Evolutionary conservation across 345 rosid genomes (phyloP), one percentile per base, ranked within the genome.

Genomic region (Reutealis trisperma): DNA sequence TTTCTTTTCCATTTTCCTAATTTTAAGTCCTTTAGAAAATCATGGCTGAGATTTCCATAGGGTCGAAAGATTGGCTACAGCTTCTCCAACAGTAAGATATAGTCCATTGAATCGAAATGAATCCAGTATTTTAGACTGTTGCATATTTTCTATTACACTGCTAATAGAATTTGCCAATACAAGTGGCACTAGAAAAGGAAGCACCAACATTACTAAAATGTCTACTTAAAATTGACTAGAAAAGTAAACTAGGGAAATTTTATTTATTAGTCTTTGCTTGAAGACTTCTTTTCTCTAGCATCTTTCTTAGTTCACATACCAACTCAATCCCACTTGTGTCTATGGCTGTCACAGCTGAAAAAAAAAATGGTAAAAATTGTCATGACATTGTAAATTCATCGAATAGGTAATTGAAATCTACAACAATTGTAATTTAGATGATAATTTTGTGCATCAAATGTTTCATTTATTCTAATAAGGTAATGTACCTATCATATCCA

Each of bases 321-420:
- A 87, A 78, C 44, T 91, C 97, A 25, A 96, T 82, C 1, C 99
- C 98, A 14, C 93, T 96, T 2, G 99, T 93, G 82, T 96, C 99
- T 77, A 96, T 91, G 67, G 93, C 88, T 6, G 97, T 89, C 45
- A 96, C 98, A 74, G 99, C 98, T 93, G 94, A 63, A 70, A 76
- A 58, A n/a, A n/a, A 62, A 37, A 30, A 10, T 22, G 52, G 19
- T 24, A 7, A 59, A n/a, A 14, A 18, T 15, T 63, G 76, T 30
- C 18, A 27, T 27, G 52, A 52, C n/a, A 8, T 10, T 8, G 22
- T 7, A 18, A 51, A 69, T 13, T 11, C 6, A 1, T 27, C 61
- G 13, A 49, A 49, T 12, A 11, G 54, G 58, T 15, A 54, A 34
- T 19, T 34, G 11, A 22, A 52, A 21, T 19, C 22, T 30, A 16